Evolutionary conservation across 2,329 filamentous ascomycete species (phyloP).

Genomic region (Gyromitra esculenta): DNA sequence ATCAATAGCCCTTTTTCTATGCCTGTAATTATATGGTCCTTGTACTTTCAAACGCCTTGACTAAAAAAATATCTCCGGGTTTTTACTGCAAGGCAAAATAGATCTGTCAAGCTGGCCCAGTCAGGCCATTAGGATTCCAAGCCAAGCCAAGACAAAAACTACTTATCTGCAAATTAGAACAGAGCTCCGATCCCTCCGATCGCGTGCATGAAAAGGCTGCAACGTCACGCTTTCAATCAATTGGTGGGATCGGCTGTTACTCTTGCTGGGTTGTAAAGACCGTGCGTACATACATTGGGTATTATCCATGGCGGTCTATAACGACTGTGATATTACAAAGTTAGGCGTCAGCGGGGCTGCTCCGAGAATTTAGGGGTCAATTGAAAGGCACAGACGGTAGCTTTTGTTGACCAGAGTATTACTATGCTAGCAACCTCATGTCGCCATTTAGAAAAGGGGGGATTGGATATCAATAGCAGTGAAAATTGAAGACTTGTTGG

Average conservation of each 20-base stretch:
- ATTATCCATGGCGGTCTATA: constrained; percentile 24
- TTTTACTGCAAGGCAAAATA: constrained; percentile 8
- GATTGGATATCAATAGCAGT: background rate
- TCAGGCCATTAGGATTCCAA: constrained; percentile 7
- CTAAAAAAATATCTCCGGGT: constrained; percentile 1
- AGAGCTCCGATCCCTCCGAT: constrained; percentile 36
- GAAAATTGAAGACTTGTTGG: background rate
- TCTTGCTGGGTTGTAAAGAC: constrained; percentile 18
- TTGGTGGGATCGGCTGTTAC: constrained; percentile 43
- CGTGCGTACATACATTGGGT: constrained; percentile 26
- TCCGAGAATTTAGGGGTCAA: constrained; percentile 1
- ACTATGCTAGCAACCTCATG: background rate
- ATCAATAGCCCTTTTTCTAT: background rate
- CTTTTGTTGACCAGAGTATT: background rate
- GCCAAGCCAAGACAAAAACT: constrained; percentile 11
- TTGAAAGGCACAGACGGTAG: background rate
- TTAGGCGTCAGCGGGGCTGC: constrained; percentile 30
- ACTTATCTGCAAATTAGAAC: constrained; percentile 17
- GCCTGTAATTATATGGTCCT: background rate
- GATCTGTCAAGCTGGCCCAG: constrained; percentile 9
- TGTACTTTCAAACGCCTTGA: background rate
- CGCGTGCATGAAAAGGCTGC: constrained; percentile 26
- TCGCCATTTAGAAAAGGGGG: background rate
- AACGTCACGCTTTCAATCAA: constrained; percentile 37
- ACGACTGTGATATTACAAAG: background rate